These are phyloP conservation scores for Phytophthora chlamydospora DNA, from an alignment of 352 stramenopile species.

Conservation along the genomic window DNA sequence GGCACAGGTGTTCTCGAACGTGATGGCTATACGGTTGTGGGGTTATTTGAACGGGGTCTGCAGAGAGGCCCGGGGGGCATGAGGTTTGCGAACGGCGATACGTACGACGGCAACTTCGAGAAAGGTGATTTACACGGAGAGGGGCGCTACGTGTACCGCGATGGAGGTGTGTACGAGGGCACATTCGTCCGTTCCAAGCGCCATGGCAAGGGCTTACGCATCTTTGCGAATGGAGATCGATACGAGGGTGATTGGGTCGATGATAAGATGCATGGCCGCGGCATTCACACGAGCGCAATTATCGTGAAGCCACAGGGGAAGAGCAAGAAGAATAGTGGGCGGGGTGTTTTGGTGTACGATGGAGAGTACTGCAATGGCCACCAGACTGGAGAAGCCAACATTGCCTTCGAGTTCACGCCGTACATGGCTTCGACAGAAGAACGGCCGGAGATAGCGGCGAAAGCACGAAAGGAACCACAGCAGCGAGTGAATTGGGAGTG, in stretches of 20 bases:
- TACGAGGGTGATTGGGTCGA: slow-evolving; percentile 67
- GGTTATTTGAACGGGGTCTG: slow-evolving; percentile 54
- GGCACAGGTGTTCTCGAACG: slow-evolving; percentile 63
- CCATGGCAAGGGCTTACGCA: slow-evolving; percentile 51
- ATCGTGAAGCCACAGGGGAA: slow-evolving; percentile 12
- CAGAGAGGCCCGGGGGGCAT: slow-evolving; percentile 63
- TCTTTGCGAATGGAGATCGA: slow-evolving; percentile 58
- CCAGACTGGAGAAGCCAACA: slow-evolving; percentile 50
- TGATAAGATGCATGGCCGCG: slow-evolving; percentile 66
- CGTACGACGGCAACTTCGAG: slow-evolving; percentile 70
- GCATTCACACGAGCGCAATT: slow-evolving; percentile 39
- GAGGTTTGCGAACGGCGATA: slow-evolving; percentile 66
- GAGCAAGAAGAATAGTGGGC: slow-evolving; percentile 6
- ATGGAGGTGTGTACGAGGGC: slow-evolving; percentile 67
- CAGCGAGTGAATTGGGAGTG: slow-evolving; percentile 35
- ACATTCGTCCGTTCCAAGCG: slow-evolving; percentile 53
- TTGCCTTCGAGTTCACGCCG: slow-evolving; percentile 51
- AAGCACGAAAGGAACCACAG: slow-evolving; percentile 9
- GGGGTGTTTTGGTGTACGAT: slow-evolving; percentile 44
- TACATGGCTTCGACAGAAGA: background rate
- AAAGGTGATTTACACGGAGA: slow-evolving; percentile 54
- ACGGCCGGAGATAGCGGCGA: background rate
- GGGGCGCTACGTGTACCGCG: slow-evolving; percentile 48
- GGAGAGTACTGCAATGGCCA: slow-evolving; percentile 52
- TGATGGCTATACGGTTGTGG: slow-evolving; percentile 60